Base-by-base conservation (phyloP, 2,329 filamentous ascomycete genomes). In the Trichothecium roseum region DNA sequence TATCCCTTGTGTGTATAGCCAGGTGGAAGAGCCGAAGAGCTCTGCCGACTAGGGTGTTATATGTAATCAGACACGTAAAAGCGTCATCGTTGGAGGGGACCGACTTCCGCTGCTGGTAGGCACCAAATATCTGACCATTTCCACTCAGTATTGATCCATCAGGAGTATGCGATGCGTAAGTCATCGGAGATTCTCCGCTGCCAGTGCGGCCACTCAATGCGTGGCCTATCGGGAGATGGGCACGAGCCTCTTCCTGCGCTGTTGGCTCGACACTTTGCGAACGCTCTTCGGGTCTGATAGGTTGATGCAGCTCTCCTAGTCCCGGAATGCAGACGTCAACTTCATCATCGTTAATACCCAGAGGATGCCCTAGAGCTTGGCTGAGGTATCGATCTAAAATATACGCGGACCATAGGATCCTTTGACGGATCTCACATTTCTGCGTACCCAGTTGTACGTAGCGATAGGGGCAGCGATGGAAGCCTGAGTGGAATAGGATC, bases 391-490 rank as follows among this genome's bases (percentile, higher is more conserved):
- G 46, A 32, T 63, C 60, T 1, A 62, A 39, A 2, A 57, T 50
- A 31, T 62, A 63, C 1, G 53, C 48, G 32, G 53, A 56, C 59
- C 59, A 63, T 30, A 63, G 54, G 5, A 62, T 52, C n/a, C 60
- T 47, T 38, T 63, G 60, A 12, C 59, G 51, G 15, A 62, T 56
- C 10, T 54, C 49, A 9, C 53, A 42, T 13, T 42, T 43, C 8
- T 48, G 44, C 2, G 28, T 34, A 2, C 61, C 57, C 8, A 69
- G 54, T 35, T 68, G 56, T 8, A 53, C 52, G 39, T 69, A 72
- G 6, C 68, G 64, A 37, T 64, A 62, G 0, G 68, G 68, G 41
- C 68, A 71, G 3, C 68, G 56, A 42, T 72, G 67, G 6, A 70
- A 54, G 4, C 68, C 68, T 2, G 64, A 59, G 42, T 69, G 66